Evolutionary conservation across 2,329 filamentous ascomycete species (phyloP), one percentile per base, ranked within the genome.

Genomic region (Clarireedia homoeocarpa): DNA sequence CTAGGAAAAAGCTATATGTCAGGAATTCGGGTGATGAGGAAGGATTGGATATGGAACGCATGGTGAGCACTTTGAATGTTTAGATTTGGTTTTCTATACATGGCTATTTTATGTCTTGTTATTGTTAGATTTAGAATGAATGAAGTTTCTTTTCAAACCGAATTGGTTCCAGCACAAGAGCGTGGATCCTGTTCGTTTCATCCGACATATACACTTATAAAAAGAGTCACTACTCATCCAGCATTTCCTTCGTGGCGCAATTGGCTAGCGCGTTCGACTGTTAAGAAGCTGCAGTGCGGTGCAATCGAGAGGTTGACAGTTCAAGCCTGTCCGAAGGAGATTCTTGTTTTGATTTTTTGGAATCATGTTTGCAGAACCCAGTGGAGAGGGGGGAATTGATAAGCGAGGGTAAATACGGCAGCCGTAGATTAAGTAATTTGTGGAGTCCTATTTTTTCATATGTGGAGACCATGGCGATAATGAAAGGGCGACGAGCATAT

Each of bases 261-360:
- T 53, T 53, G 51, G 51, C 51, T 53, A 53, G 51, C 51, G 51
- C 42, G 51, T 54, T 54, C 45, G 52, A 54, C 52, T 54, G 52
- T 54, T 54, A 42, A 40, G 9, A 15, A 17, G 6, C n/a, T 38
- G 20, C 2, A 20, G n/a, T 53, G 36, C 15, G 15, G 15, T n/a
- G 6, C 14, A 2, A 54, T 54, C 52, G 52, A 54, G 52, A 54
- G 52, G 52, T 49, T 54, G 3, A 34, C 48, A 34, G 52, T 54
- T 54, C 52, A 7, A 54, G 1, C 52, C 45, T 34, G 48, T 34
- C 3, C 52, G 52, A 54, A 45, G 51, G 51, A 52, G 50, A 15
- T 20, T n/a, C 5, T 52, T 5, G 2, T 14, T 52, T 36, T 15
- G 4, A 3, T 17, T 5, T 47, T 38, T 38, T 26, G n/a, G 9